Evolutionary conservation across 2,329 filamentous ascomycete genomes (phyloP).

Genomic region (Ilyonectria mors-panacis): DNA sequence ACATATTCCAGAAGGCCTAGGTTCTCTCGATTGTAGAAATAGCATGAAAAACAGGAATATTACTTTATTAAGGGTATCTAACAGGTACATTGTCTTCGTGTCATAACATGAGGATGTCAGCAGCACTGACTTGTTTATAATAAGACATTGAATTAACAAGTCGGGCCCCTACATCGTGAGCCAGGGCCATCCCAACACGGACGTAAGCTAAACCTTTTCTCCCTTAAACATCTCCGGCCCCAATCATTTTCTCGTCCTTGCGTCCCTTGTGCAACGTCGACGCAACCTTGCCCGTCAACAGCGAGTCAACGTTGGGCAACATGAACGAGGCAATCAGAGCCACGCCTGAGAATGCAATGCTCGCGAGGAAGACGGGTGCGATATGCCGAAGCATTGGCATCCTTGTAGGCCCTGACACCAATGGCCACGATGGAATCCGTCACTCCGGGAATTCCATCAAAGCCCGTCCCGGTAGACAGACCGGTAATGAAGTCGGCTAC

Average conservation of each 20-base stretch:
- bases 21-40: too few relatives aligned
- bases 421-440: slow-evolving; percentile 49
- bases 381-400: slow-evolving; percentile 54
- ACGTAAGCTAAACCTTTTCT: neutral
- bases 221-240: slow-evolving; percentile 19
- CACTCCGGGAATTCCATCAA: slow-evolving; percentile 50
- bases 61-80: neutral
- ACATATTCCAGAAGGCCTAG: too few relatives aligned
- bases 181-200: neutral
- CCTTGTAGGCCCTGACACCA: slow-evolving; percentile 50
- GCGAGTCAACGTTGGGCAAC: slow-evolving; percentile 53
- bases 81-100: neutral
- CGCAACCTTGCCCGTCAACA: slow-evolving; percentile 52
- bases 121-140: neutral
- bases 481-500: slow-evolving; percentile 53
- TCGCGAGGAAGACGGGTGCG: slow-evolving; percentile 53
- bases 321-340: slow-evolving; percentile 50
- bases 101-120: neutral
- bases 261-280: slow-evolving; percentile 50
- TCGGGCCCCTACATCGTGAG: neutral
- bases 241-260: slow-evolving; percentile 39
- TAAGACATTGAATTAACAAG: neutral
- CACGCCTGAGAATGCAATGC: slow-evolving; percentile 53
- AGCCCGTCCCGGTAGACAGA: slow-evolving; percentile 47
- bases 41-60: too few relatives aligned